Evolutionary conservation across 108 stramenopile species (phyloP), one percentile per base, ranked within the genome.

Genomic region (Epipyxis sp.): DNA sequence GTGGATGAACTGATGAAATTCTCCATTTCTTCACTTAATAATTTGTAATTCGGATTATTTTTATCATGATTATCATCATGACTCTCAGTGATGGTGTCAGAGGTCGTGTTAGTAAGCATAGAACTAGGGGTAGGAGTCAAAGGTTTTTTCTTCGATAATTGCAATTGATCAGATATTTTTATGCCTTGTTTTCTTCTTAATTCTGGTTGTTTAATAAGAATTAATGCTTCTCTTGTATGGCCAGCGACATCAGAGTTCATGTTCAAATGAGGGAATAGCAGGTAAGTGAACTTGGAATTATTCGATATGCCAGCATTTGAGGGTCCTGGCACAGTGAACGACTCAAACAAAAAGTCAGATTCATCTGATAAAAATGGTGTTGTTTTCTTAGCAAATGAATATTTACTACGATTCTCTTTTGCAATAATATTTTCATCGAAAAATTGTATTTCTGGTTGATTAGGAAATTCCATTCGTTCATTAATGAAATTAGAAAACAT

Each of bases 281-380:
- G 25, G 34, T 65, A 65, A 16, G 61, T 32, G 25, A 35, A 65
- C 27, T 32, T 65, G 6, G 61, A 16, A 10, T 6, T 25, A 10
- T 65, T 10, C 6, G 61, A 29, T 6, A 65, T 29, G 25, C 61
- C 61, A 16, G 35, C 34, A 32, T 16, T 65, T 3, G 3, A 13
- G 10, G 80, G 80, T 10, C 44, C 45, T 0, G 80, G 80, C n/a
- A 76, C 76, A 43, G 59, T 77, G 76, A 74, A 81, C 10, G 39
- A 41, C 69, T 85, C 81, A 42, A 54, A 80, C 76, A 82, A 59
- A 30, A 30, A 74, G 43, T 79, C 84, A 16, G 69, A 62, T 20
- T 29, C 40, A 81, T 86, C 83, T 40, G 77, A 62, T 35, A 86
- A 81, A 76, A 86, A 86, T 42, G 86, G 81, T 35, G 86, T 86